Base-by-base conservation (phyloP, 495 filamentous ascomycete genomes). In the Physcia stellaris region DNA sequence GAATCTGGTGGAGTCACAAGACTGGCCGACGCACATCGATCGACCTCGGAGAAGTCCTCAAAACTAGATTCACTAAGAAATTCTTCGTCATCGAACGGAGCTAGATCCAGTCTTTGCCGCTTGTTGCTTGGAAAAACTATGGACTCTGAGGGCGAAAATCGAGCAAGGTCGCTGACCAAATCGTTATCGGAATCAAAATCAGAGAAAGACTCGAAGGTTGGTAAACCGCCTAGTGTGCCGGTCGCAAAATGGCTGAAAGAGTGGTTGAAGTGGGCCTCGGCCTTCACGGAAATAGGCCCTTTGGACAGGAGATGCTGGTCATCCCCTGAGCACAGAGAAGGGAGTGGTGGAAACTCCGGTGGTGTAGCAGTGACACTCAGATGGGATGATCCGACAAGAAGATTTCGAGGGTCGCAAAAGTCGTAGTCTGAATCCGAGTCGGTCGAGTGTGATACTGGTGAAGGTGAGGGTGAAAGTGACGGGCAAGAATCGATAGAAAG, bases 171-270 rank as follows among this genome's bases (percentile, higher is more conserved):
- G 57, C 74, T 79, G 40, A 79, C 73, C 49, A 92, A 80, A 48
- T 93, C 86, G 66, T 90, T 86, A 24, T 94, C 88, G 0, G 83
- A 88, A 58, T 94, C 90, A 35, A 94, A 71, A 48, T 94, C 88
- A 16, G 85, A 88, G 41, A 92, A 71, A 43, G 84, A 80, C 50
- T 92, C 82, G 43, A 95, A 88, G 24, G 64, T 65, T 2, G 80
- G 79, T 20, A 88, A 67, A n/a, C 70, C 72, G 63, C 68, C 68
- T 46, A 73, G 61, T 17, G 61, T 58, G 19, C 62, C 66, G 48
- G 59, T 72, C 6, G 38, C 40, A 11, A 40, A 18, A 16, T 40
- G 39, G 23, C 68, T 66, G 37, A 75, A 67, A 18, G 63, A 52
- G 19, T 54, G 49, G 31, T 58, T 57, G 46, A 64, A 66, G 3